Percentiles rank a stretch among this genome's conserved stretches.
Conservation (phyloP, 23 red algal species). For the Gracilaria vermiculophylla region DNA sequence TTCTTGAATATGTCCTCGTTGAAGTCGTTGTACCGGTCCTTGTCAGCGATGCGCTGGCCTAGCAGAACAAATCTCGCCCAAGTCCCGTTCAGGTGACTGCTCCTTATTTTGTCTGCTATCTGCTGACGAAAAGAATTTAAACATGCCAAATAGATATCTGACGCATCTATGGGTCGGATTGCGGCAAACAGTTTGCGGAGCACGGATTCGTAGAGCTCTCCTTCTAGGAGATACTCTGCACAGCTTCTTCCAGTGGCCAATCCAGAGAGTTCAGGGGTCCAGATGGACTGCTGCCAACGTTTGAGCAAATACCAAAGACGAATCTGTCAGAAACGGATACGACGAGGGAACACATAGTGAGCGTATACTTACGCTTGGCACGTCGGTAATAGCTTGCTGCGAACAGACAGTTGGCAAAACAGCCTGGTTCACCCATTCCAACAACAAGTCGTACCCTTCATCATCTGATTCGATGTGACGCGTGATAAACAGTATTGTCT, state of each 20-base stretch:
- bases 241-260: constrained; percentile 29
- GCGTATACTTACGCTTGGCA: not conserved
- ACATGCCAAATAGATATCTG: constrained; percentile 15
- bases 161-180: not conserved
- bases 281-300: not conserved
- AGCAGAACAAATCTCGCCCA: constrained; percentile 20
- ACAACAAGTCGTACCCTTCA: not conserved
- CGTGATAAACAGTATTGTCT: not conserved
- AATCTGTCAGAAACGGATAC: not conserved
- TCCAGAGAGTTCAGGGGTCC: constrained; percentile 53
- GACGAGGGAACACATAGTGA: not conserved
- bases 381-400: not conserved
- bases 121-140: constrained; percentile 1
- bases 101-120: not conserved
- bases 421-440: constrained; percentile 8
- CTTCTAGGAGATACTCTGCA: constrained; percentile 35
- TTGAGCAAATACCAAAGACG: not conserved
- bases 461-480: not conserved
- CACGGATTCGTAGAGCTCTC: constrained; percentile 19
- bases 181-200: constrained; percentile 6
- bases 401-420: not conserved
- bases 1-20: not conserved
- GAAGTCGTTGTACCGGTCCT: not conserved
- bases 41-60: constrained; percentile 36
- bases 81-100: not conserved